phyloP scores from a whole-genome alignment of 1,284 basidiomycete species.

The Apiotrichum domesticum region DNA sequence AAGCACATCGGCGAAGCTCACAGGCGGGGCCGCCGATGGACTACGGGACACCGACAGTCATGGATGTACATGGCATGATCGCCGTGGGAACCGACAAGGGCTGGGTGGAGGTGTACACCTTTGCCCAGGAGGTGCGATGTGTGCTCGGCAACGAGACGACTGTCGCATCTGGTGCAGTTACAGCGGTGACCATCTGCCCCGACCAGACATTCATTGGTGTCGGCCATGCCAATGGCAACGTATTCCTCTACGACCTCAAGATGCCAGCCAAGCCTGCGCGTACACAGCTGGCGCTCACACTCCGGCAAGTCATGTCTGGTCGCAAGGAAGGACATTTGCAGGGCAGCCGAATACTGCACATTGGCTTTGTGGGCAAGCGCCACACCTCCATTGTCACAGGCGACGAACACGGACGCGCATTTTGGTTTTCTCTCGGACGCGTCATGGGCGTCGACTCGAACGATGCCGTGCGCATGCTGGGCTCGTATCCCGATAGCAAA shows the following conservation, averaged over 20 bases:
- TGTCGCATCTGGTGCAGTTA: constrained; percentile 68
- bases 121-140: constrained; percentile 75
- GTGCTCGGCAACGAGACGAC: constrained; percentile 63
- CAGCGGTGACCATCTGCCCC: constrained; percentile 80
- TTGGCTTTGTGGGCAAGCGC: constrained; percentile 86
- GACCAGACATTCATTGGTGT: constrained; percentile 90
- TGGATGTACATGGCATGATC: constrained; percentile 81
- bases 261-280: constrained; percentile 53
- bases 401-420: constrained; percentile 84
- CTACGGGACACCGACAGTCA: constrained; percentile 61
- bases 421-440: constrained; percentile 92
- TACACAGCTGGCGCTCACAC: constrained; percentile 29
- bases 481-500: constrained; percentile 69
- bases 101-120: constrained; percentile 77
- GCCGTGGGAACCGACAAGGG: constrained; percentile 82
- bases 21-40: not conserved
- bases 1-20: constrained; percentile 6
- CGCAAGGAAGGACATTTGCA: constrained; percentile 86
- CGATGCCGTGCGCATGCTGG: constrained; percentile 88
- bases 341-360: constrained; percentile 75
- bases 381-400: constrained; percentile 91
- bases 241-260: constrained; percentile 79
- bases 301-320: constrained; percentile 60
- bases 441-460: constrained; percentile 92
- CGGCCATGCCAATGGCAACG: constrained; percentile 77